Evolutionary conservation across 2,329 filamentous ascomycete genomes (phyloP).

Genomic region (Malbranchea zuffiana): DNA sequence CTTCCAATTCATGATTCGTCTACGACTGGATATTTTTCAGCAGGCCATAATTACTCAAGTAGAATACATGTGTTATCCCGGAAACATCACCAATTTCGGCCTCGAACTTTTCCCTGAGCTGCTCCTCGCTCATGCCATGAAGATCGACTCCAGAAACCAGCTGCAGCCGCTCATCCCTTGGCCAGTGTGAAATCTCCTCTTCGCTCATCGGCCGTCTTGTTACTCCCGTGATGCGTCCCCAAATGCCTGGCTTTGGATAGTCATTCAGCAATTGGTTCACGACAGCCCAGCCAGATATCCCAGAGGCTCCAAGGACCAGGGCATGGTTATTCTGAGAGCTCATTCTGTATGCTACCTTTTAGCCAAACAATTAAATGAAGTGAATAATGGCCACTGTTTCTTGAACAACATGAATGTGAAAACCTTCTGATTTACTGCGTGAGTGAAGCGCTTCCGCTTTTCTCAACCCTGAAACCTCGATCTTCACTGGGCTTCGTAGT

Average conservation of each 20-base stretch:
- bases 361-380: too few relatives aligned
- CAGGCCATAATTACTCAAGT: slow-evolving; percentile 9
- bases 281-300: slow-evolving; percentile 36
- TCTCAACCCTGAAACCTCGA: too few relatives aligned
- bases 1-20: background rate
- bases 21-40: background rate
- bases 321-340: slow-evolving; percentile 19
- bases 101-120: slow-evolving; percentile 13
- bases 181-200: slow-evolving; percentile 28
- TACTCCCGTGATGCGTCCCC: slow-evolving; percentile 31
- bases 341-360: too few relatives aligned
- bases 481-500: too few relatives aligned
- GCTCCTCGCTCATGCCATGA: slow-evolving; percentile 13
- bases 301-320: slow-evolving; percentile 34
- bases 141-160: slow-evolving; percentile 35
- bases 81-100: slow-evolving; percentile 12
- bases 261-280: slow-evolving; percentile 30
- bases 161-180: slow-evolving; percentile 27
- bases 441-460: too few relatives aligned
- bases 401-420: too few relatives aligned
- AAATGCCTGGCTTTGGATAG: slow-evolving; percentile 28
- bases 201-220: slow-evolving; percentile 30
- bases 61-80: slow-evolving; percentile 19
- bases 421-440: too few relatives aligned
- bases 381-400: too few relatives aligned